Base-by-base conservation (phyloP, 495 filamentous ascomycete genomes). In the Penicillium crystallinum region DNA sequence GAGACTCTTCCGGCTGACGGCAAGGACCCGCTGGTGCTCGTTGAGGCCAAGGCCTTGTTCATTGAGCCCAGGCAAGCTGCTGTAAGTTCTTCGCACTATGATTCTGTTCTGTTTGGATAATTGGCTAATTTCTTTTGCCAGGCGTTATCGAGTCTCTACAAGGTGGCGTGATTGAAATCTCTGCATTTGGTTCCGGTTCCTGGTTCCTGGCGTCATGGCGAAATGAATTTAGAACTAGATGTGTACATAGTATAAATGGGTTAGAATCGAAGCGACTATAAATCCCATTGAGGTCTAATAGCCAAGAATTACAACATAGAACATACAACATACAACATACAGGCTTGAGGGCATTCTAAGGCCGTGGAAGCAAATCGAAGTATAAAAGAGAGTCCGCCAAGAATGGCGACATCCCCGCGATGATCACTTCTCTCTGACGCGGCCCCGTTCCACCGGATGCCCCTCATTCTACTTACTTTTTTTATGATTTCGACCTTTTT, bases 21-120 rank as follows among this genome's bases (percentile, higher is more conserved):
- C 15, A 73, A 83, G 61, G 78, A 78, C 34, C 83, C 87, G 9
- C 62, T 79, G 10, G 79, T 91, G 21, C 69, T 93, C 39, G 87
- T 82, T 23, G 86, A 91, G 70, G 89, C 88, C 12, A 86, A 85
- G 63, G 91, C 87, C 2, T 70, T 98, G 53, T 97, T 95, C 64
- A 80, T 98, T 55, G 91, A 95, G 69, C 93, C 93, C 5, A 91
- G 81, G 67, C 77, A 88, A 57, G 90, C 89, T 39, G 78, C 83
- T 72, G 86, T 89, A 71, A 63, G 83, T 80, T 37, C n/a, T 27
- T 27, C 33, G 36, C 33, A 4, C 30, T 31, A 14, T 6, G 5
- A 49, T 27, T 37, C 36, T 23, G n/a, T n/a, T 29, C 18, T 37
- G 33, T 1, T 14, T 40, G 47, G 9, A 8, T 9, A 3, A 6